Base-by-base conservation (phyloP, 306 rosid genomes). In the Crataegus laevigata region DNA sequence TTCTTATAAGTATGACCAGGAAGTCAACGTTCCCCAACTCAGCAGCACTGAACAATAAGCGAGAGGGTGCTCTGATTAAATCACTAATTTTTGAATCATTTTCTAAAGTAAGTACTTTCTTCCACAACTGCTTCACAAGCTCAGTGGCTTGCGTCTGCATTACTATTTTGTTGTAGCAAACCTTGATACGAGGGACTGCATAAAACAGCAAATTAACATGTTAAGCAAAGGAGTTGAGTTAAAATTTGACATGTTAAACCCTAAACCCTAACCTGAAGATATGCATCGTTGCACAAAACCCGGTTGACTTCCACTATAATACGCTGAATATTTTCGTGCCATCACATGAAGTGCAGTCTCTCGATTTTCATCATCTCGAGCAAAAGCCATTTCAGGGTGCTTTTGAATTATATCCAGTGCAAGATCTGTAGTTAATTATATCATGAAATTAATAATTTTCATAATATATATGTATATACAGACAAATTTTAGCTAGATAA, bases 271-370 rank as follows among this genome's bases (percentile, higher is more conserved):
- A 45, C 52, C 52, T 54, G 73, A 26, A 43, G 2, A 25, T 45
- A 14, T 8, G 30, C 38, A 45, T 8, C 15, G 8, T 28, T 45
- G 25, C 59, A 15, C 17, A 40, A 26, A 26, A 8, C 58, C 59
- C 24, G 22, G 59, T 17, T 26, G 64, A 26, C 38, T 8, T 45
- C 73, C 73, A 45, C 10, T 45, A 17, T 26, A 68, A 4, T 17
- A 43, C 5, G 73, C 59, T 68, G 59, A 68, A 68, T 57, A 59
- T 29, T 68, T 68, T 26, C 73, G 24, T 25, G 73, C 73, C 40
- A 45, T 26, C 17, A 68, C 73, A 68, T 68, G 73, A 26, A 68
- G 59, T 45, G 73, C 59, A 15, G 58, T 68, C 59, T 68, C 73
- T 68, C 73, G 38, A 68, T 68, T 68, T 47, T 29, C 59, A 26